Evolutionary conservation across 805 yeast genomes (phyloP).

Genomic region (Komagataella pastoris): DNA sequence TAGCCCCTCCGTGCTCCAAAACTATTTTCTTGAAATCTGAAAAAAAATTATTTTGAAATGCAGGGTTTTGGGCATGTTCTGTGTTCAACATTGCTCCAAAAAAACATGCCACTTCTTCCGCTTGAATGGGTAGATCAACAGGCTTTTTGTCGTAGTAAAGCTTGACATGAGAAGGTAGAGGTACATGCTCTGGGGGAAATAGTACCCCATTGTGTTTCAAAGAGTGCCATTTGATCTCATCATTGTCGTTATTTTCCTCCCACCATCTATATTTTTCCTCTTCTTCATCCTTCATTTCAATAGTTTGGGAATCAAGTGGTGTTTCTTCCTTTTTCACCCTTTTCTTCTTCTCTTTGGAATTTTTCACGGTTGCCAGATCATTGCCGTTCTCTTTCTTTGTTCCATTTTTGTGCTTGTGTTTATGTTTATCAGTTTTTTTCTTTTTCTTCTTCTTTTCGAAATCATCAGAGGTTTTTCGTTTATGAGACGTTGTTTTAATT

Average conservation of each 20-base stretch:
- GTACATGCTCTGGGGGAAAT: conserved; percentile 87
- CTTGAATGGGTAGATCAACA: conserved; percentile 60
- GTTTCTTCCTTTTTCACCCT: conserved; percentile 4
- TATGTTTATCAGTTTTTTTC: not conserved
- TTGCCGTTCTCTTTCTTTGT: not conserved
- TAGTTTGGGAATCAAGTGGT: not conserved
- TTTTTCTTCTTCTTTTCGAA: not conserved
- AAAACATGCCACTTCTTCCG: conserved; percentile 96
- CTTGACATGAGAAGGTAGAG: conserved; percentile 67
- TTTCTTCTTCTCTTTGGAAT: not conserved
- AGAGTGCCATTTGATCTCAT: conserved; percentile 73
- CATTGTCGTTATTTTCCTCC: conserved; percentile 66
- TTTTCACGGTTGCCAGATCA: too few species aligned
- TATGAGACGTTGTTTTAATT: not conserved
- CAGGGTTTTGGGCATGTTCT: conserved; percentile 81
- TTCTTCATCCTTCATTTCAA: conserved; percentile 20
- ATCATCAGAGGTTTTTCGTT: not conserved
- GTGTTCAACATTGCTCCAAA: conserved; percentile 80
- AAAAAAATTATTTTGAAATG: conserved; percentile 80
- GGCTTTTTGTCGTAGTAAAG: conserved; percentile 66
- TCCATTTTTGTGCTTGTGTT: not conserved
- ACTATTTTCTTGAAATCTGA: conserved; percentile 61
- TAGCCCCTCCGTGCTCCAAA: conserved; percentile 50
- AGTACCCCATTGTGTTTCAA: conserved; percentile 83
- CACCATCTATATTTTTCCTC: conserved; percentile 67